Evolutionary conservation across 345 rosid genomes (phyloP), one percentile per base, ranked within the genome.

Genomic region (Rhodomyrtus tomentosa): DNA sequence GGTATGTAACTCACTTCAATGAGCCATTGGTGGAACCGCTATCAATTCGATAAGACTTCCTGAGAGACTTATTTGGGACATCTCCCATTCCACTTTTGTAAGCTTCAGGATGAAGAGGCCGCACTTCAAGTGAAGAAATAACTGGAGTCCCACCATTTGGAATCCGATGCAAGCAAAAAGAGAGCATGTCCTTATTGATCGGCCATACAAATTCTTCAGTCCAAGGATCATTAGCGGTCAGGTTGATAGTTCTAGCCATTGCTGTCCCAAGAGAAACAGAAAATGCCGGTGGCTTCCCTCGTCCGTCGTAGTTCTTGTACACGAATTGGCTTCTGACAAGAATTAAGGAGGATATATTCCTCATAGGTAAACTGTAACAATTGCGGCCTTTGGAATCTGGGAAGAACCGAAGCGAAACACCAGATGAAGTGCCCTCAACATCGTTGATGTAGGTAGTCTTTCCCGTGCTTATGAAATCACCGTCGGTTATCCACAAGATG

Each of bases 41-140:
- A 83, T 96, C 91, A 74, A 95, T 92, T 18, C 98, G 91, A 80
- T 91, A 91, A 80, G 87, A 55, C 86, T 90, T 95, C 89, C 96
- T 90, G 10, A 96, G 94, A 11, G 89, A 84, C 81, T 86, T 90
- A 74, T 87, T 54, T 1, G 91, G 85, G 52, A 85, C 86, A 81
- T 88, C 92, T 68, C 89, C 93, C 12, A 91, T 9, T 85, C 90
- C 93, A 81, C 51, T 86, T 82, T 72, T 89, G 86, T 96, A 96
- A 91, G 98, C 91, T 50, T 93, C 93, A 82, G 73, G 85, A 87
- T 98, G 95, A 89, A 95, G 93, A 55, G 98, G 96, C 58, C 98
- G 87, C 76, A 94, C 84, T 92, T 96, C 98, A 36, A 96, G 89
- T 1, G 95, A 91, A 84, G 98, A 93, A 88, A 96, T 95, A 55